Conservation (phyloP, 140 eudicot species). For the Bidens hawaiensis region DNA sequence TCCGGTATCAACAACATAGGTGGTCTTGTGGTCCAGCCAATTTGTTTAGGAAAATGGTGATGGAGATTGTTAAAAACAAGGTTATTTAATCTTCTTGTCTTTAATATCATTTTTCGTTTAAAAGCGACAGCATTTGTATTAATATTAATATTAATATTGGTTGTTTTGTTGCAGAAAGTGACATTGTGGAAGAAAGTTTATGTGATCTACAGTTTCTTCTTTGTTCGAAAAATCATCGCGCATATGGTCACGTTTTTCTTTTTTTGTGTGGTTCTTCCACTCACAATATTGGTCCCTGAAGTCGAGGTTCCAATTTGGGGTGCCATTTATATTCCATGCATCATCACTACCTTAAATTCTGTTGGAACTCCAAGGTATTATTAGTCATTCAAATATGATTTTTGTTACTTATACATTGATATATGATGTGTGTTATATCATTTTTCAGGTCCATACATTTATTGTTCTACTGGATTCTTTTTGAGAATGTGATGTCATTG, state of each 20-base stretch:
- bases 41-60: conserved; percentile 91
- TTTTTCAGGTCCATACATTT: conserved; percentile 72
- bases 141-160: not conserved
- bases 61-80: conserved; percentile 87
- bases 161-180: conserved; percentile 64
- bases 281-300: conserved; percentile 78
- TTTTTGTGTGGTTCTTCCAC: conserved; percentile 84
- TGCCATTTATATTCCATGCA: conserved; percentile 86
- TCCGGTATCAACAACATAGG: conserved; percentile 95
- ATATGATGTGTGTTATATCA: not conserved
- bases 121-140: not conserved
- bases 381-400: not conserved
- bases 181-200: conserved; percentile 76
- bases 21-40: conserved; percentile 99
- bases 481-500: conserved; percentile 90
- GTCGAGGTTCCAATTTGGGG: conserved; percentile 96
- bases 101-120: not conserved
- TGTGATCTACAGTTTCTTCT: conserved; percentile 94
- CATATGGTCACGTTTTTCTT: conserved; percentile 97
- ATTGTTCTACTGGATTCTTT: conserved; percentile 85
- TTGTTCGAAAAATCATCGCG: conserved; percentile 85
- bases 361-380: conserved; percentile 94
- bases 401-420: not conserved
- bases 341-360: conserved; percentile 83
- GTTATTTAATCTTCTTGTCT: conserved; percentile 21